A percentile compares a stretch with the other conserved stretches of the same genome.
Conservation (phyloP, 768 basidiomycete genomes). For the Pisolithus marmoratus region DNA sequence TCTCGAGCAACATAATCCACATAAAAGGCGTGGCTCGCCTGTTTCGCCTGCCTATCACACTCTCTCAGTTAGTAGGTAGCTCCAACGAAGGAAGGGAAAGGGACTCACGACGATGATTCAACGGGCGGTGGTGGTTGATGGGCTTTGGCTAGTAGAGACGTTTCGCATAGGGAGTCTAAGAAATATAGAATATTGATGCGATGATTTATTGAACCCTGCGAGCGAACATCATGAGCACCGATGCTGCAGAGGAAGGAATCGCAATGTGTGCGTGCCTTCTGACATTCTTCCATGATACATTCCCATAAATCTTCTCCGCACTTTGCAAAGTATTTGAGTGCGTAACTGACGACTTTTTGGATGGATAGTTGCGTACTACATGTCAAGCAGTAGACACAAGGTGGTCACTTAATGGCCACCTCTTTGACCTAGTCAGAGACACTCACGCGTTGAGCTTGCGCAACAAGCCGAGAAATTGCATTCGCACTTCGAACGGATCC, state of each 20-base stretch:
- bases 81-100: background rate
- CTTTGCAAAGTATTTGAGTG: slow-evolving; percentile 75
- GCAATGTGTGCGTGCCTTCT: slow-evolving; percentile 50
- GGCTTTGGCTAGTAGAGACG: slow-evolving; percentile 63
- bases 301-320: slow-evolving; percentile 95
- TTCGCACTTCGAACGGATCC: slow-evolving; percentile 70
- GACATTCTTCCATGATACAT: slow-evolving; percentile 84
- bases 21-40: slow-evolving; percentile 50
- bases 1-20: slow-evolving; percentile 77
- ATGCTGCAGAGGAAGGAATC: background rate
- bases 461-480: slow-evolving; percentile 64
- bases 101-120: slow-evolving; percentile 18
- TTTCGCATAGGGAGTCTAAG: slow-evolving; percentile 82
- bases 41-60: slow-evolving; percentile 32
- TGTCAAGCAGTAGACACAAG: background rate
- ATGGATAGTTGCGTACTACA: slow-evolving; percentile 82
- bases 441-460: slow-evolving; percentile 59
- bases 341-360: slow-evolving; percentile 80
- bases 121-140: slow-evolving; percentile 29
- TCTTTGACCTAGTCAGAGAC: background rate
- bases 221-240: background rate
- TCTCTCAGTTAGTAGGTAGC: slow-evolving; percentile 7
- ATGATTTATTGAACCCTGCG: slow-evolving; percentile 77
- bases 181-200: slow-evolving; percentile 93
- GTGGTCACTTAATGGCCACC: too few species aligned